Conservation (phyloP, 2,329 filamentous ascomycete species). For the Aspergillus texensis region DNA sequence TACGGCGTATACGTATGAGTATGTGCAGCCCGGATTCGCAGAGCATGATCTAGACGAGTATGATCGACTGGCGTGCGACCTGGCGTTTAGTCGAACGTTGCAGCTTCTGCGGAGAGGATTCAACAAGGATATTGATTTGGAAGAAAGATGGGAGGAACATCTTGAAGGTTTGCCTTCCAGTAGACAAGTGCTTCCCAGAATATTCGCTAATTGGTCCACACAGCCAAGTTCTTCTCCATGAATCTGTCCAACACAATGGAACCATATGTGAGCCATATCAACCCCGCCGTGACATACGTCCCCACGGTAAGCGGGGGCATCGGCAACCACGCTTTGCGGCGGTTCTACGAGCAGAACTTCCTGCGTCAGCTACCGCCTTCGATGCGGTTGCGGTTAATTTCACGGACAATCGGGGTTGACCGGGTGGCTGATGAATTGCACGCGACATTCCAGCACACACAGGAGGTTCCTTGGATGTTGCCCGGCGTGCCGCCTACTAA, state of each 20-base stretch:
- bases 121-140: slow-evolving; percentile 40
- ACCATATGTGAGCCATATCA: slow-evolving; percentile 32
- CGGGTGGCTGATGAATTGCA: slow-evolving; percentile 65
- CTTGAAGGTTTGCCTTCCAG: slow-evolving; percentile 32
- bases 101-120: slow-evolving; percentile 64
- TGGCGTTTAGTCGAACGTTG: slow-evolving; percentile 71
- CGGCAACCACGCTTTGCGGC: slow-evolving; percentile 43
- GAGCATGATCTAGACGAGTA: slow-evolving; percentile 71
- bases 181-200: background rate
- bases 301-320: slow-evolving; percentile 47
- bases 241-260: slow-evolving; percentile 34
- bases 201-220: background rate
- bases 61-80: slow-evolving; percentile 62
- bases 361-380: slow-evolving; percentile 54
- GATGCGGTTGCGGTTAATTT: slow-evolving; percentile 57
- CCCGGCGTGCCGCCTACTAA: slow-evolving; percentile 61
- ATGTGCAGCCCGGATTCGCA: slow-evolving; percentile 67
- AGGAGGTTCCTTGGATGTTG: slow-evolving; percentile 61
- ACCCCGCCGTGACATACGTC: slow-evolving; percentile 31
- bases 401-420: slow-evolving; percentile 60
- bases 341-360: slow-evolving; percentile 62
- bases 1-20: slow-evolving; percentile 56
- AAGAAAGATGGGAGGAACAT: slow-evolving; percentile 40
- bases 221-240: slow-evolving; percentile 39
- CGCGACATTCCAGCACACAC: slow-evolving; percentile 59